Conservation (phyloP, 208 protist genomes). For the Acanthamoeba divionensis region DNA sequence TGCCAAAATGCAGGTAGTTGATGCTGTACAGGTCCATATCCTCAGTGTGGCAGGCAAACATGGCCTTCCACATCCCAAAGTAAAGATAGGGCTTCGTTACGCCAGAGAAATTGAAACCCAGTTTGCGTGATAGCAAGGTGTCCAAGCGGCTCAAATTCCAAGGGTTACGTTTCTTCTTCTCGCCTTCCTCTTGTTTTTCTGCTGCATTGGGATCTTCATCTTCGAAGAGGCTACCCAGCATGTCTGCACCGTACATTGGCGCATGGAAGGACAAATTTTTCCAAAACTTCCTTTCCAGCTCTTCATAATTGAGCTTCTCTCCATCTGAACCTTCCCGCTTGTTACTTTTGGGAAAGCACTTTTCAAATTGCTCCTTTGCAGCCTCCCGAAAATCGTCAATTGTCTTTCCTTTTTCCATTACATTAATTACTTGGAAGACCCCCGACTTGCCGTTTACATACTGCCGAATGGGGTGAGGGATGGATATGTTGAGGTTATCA, state of each 20-base stretch:
- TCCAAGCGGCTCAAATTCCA: conserved; percentile 50
- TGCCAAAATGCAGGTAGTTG: conserved; percentile 59
- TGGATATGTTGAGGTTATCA: conserved; percentile 33
- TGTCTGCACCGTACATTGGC: conserved; percentile 58
- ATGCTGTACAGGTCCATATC: conserved; percentile 64
- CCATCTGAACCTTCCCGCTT: conserved; percentile 22
- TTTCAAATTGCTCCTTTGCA: conserved; percentile 18
- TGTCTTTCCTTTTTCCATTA: conserved; percentile 35
- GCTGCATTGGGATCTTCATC: neutral
- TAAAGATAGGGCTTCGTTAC: conserved; percentile 63
- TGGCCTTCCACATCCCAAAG: conserved; percentile 62
- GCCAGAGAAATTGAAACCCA: conserved; percentile 53
- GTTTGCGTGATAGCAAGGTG: neutral
- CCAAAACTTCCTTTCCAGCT: conserved; percentile 58
- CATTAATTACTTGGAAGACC: conserved; percentile 52
- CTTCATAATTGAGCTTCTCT: conserved; percentile 34
- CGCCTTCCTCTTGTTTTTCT: neutral
- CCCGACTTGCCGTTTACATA: conserved; percentile 6
- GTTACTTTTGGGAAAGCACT: conserved; percentile 30
- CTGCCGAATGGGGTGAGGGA: conserved; percentile 54
- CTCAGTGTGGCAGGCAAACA: conserved; percentile 68
- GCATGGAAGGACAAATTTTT: conserved; percentile 56
- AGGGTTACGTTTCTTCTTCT: neutral
- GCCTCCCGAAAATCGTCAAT: conserved; percentile 27
- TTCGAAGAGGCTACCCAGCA: conserved; percentile 59